Percentiles rank a stretch among this genome's conserved stretches.
Evolutionary conservation across 768 basidiomycete species (phyloP).

Genomic region (Calocera viscosa): DNA sequence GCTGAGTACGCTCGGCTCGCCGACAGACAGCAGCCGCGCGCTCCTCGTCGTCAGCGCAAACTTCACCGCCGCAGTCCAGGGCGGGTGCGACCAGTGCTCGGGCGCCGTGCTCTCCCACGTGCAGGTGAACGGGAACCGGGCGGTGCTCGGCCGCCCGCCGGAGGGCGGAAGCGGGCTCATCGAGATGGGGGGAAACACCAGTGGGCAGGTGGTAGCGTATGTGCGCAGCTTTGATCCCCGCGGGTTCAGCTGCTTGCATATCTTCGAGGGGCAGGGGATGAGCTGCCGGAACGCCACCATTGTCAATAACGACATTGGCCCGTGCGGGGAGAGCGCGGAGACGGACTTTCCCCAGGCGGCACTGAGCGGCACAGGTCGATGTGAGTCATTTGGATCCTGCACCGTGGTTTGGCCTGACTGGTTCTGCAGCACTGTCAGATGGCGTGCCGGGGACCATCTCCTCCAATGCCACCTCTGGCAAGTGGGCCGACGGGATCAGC

Average conservation of each 20-base stretch:
- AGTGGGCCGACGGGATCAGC: slow-evolving; percentile 29
- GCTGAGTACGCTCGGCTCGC: slow-evolving; percentile 12
- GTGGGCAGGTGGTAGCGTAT: slow-evolving; percentile 57
- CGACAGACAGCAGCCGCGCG: slow-evolving; percentile 39
- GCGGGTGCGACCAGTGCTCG: slow-evolving; percentile 47
- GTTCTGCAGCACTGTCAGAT: not conserved
- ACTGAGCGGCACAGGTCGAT: not conserved
- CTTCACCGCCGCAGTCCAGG: slow-evolving; percentile 62
- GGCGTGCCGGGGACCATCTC: not conserved
- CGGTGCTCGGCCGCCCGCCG: slow-evolving; percentile 42
- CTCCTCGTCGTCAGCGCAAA: slow-evolving; percentile 56
- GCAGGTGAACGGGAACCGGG: slow-evolving; percentile 64
- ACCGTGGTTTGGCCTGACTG: not conserved
- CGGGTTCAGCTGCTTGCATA: slow-evolving; percentile 70
- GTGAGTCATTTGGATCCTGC: not conserved
- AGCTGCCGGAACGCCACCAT: slow-evolving; percentile 51
- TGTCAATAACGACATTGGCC: slow-evolving; percentile 66
- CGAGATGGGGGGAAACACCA: slow-evolving; percentile 69
- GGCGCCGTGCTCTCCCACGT: slow-evolving; percentile 57
- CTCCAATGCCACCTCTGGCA: slow-evolving; percentile 9
- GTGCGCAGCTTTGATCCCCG: slow-evolving; percentile 66
- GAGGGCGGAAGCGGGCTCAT: slow-evolving; percentile 60
- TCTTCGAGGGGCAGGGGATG: slow-evolving; percentile 49
- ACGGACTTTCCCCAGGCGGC: not conserved
- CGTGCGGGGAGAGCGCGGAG: slow-evolving; percentile 5